Evolutionary conservation across 2,329 filamentous ascomycete genomes (phyloP).

Genomic region (Venturia carpophila): DNA sequence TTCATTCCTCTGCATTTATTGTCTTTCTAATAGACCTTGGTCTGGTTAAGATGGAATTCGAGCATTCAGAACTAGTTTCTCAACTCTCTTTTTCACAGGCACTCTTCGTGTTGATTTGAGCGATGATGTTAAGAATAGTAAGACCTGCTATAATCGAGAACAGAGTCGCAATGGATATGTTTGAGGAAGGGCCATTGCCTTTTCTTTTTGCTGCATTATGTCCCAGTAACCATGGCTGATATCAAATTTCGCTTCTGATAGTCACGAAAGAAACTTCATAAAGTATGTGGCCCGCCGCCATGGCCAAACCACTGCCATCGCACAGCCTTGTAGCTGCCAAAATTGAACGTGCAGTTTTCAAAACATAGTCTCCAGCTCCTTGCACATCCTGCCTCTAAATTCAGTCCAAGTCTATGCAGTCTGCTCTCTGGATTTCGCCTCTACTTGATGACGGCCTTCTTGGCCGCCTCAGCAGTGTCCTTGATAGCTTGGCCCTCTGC

Average conservation of each 20-base stretch:
- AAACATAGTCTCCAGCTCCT: neutral
- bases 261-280: neutral
- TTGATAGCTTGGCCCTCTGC: slow-evolving; percentile 33
- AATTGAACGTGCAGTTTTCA: neutral
- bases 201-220: neutral
- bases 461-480: slow-evolving; percentile 10
- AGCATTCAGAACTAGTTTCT: no score
- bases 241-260: neutral
- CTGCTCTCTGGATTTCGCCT: neutral
- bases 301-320: neutral
- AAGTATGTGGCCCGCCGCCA: neutral
- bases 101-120: no score
- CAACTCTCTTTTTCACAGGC: no score
- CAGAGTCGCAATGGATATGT: neutral
- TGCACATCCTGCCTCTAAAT: neutral
- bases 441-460: slow-evolving; percentile 1
- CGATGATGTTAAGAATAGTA: no score
- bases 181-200: neutral
- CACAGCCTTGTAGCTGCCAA: neutral
- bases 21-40: no score
- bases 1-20: no score
- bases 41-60: no score
- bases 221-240: neutral
- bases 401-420: neutral
- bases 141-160: neutral